Evolutionary conservation across 2,329 filamentous ascomycete genomes (phyloP), one percentile per base, ranked within the genome.

Genomic region (Exophiala dermatitidis): DNA sequence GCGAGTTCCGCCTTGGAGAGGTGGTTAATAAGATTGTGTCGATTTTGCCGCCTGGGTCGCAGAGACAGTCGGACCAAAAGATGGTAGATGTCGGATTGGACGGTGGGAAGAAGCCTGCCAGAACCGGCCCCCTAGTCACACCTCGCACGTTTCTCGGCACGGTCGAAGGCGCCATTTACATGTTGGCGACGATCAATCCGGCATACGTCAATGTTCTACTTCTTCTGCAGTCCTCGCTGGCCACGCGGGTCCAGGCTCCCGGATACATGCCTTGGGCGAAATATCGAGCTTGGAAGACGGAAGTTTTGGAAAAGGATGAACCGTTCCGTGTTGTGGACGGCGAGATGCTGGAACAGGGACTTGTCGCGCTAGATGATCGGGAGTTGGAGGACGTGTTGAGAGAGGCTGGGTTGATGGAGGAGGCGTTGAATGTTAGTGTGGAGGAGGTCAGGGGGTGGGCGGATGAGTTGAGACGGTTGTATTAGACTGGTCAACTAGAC

Each of bases 291-390:
- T 95, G 91, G 72, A 82, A 82, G 56, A 94, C 83, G 50, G 75
- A 81, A 28, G 83, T 85, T 29, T 75, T 84, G 12, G 81, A 86
- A 54, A 80, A 81, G 0, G 83, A 86, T 0, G 88, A 85, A 37
- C 91, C 93, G 0, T 87, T 82, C 65, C 79, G 91, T 1, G 97
- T 97, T 64, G 81, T 98, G 8, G 93, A 98, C 65, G 93, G 91
- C 0, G 91, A 96, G 67, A 75, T 97, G 63, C 77, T 98, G 8
- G 91, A 97, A 71, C 72, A 81, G 48, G 60, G 54, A 10, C 96
- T 96, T 66, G 69, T 97, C 60, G 84, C 90, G 59, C 73, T 87
- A 58, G 75, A 79, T 43, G 81, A 84, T 51, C 73, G 74, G 3
- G 63, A 77, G 54, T 81, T 84, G 65, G 71, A 73, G 56, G 72